Evolutionary conservation across 345 rosid genomes (phyloP).

Genomic region (Boechera retrofracta): DNA sequence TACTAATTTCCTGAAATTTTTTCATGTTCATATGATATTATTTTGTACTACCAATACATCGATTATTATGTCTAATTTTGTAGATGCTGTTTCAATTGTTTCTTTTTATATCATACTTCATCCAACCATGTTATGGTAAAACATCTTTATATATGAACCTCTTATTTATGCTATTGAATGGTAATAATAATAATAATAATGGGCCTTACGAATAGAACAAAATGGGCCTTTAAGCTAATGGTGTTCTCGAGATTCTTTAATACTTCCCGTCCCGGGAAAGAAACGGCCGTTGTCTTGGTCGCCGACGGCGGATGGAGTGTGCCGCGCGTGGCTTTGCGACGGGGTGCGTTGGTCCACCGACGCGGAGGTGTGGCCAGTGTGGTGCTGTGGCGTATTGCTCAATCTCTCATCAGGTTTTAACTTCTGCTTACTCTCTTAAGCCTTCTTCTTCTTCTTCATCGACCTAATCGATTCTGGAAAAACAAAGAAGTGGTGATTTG

Average conservation of each 20-base stretch:
- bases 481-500: neutral
- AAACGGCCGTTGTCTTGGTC: constrained; percentile 13
- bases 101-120: too few relatives aligned
- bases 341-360: constrained; percentile 69
- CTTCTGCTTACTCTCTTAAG: constrained; percentile 8
- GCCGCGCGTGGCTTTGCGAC: constrained; percentile 68
- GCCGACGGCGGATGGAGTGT: constrained; percentile 67
- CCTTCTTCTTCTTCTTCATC: constrained; percentile 21
- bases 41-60: too few relatives aligned
- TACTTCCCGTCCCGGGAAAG: neutral
- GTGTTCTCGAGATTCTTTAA: neutral
- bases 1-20: too few relatives aligned
- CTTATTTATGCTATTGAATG: too few relatives aligned
- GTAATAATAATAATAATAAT: too few relatives aligned
- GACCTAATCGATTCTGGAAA: constrained; percentile 10
- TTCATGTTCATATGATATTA: too few relatives aligned
- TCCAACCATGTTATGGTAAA: too few relatives aligned
- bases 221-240: constrained; percentile 2
- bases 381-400: constrained; percentile 91
- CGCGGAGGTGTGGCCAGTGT: constrained; percentile 71
- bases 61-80: too few relatives aligned
- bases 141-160: too few relatives aligned
- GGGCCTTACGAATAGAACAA: too few relatives aligned
- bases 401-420: constrained; percentile 71
- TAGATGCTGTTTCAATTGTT: too few relatives aligned